These are phyloP conservation scores for Trametes villosa DNA, from an alignment of 768 basidiomycete genomes.

Conservation along the genomic window DNA sequence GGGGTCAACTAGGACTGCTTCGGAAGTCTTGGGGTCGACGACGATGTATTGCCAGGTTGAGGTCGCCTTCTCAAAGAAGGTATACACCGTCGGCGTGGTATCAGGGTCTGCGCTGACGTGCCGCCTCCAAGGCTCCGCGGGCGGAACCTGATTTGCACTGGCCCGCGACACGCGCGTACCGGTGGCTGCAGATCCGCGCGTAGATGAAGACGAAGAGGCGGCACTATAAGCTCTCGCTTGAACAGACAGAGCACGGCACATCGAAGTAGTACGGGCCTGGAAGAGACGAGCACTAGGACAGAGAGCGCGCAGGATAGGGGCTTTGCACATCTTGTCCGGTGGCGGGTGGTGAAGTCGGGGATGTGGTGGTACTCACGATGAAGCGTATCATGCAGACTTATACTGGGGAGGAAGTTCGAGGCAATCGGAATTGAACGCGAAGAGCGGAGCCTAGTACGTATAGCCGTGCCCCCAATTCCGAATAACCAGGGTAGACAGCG, in stretches of 20 bases:
- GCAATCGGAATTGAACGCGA: slow-evolving; percentile 7
- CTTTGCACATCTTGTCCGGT: neutral
- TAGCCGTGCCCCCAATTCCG: slow-evolving; percentile 16
- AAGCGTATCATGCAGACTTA: neutral
- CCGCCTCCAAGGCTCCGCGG: slow-evolving; percentile 29
- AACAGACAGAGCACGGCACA: neutral
- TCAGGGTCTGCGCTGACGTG: slow-evolving; percentile 25
- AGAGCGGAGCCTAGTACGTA: neutral
- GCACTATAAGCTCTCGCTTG: neutral
- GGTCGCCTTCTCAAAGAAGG: slow-evolving; percentile 35
- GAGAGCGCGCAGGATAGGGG: neutral
- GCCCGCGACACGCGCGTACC: slow-evolving; percentile 11
- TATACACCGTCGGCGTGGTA: slow-evolving; percentile 31
- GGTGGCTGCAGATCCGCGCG: neutral
- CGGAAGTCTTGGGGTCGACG: slow-evolving; percentile 55
- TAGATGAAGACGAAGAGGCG: neutral
- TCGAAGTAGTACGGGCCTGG: neutral
- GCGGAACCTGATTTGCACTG: slow-evolving; percentile 13
- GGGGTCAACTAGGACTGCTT: slow-evolving; percentile 44
- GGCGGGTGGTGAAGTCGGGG: neutral
- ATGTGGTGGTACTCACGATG: neutral
- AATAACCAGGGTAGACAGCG: slow-evolving; percentile 8
- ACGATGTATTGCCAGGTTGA: slow-evolving; percentile 58
- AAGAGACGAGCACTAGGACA: neutral
- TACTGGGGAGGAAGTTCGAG: neutral